Evolutionary conservation across 164 flowering plant species (phyloP).

Genomic region (Nymphaea colorata): DNA sequence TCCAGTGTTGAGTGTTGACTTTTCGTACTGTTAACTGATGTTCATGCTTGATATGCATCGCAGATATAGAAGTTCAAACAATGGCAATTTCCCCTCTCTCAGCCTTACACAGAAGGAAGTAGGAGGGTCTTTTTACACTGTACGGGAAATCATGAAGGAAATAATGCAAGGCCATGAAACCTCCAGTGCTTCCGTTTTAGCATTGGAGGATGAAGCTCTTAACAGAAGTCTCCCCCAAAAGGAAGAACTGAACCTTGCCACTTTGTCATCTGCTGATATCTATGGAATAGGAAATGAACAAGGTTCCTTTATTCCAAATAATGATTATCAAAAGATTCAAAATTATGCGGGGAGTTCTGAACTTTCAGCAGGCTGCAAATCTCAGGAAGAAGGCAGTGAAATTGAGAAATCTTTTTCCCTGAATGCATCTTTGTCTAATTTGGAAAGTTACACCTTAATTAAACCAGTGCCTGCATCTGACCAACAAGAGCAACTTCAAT

Average conservation of each 20-base stretch:
- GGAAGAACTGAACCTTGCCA: not conserved
- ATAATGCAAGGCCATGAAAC: constrained; percentile 88
- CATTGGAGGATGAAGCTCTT: not conserved
- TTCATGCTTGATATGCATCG: not conserved
- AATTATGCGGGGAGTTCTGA: not conserved
- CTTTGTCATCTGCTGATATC: not conserved
- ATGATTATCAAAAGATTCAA: not conserved
- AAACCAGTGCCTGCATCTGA: not conserved
- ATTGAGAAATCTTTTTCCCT: not conserved
- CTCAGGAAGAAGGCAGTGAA: not conserved
- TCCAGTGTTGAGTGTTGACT: not conserved
- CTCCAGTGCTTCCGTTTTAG: constrained; percentile 44
- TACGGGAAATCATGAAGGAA: constrained; percentile 86
- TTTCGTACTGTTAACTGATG: not conserved
- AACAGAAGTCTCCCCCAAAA: not conserved
- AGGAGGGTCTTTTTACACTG: constrained; percentile 94
- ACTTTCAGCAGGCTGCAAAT: not conserved
- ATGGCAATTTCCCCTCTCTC: constrained; percentile 76
- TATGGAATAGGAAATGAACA: not conserved
- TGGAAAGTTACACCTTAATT: not conserved
- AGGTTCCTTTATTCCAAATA: not conserved
- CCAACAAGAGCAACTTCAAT: not conserved
- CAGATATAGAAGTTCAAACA: not conserved
- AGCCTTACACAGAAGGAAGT: constrained; percentile 89
- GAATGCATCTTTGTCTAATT: not conserved